Evolutionary conservation across 441 rosid species (phyloP), one percentile per base, ranked within the genome.

Genomic region (Hura crepitans): DNA sequence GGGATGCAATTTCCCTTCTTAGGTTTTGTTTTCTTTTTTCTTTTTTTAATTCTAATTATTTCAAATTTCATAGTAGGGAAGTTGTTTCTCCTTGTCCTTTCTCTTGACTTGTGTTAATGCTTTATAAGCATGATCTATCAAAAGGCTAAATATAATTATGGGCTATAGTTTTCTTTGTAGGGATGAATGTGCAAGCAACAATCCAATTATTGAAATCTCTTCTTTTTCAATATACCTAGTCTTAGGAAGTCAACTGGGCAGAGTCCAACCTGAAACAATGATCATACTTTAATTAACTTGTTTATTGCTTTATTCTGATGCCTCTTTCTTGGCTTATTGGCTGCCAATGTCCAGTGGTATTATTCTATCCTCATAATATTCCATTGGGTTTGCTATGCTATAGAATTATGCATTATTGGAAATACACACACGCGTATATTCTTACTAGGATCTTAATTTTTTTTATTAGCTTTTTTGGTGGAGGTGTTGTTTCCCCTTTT

Each of bases 391-490:
- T 54, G 50, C 27, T 53, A 28, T 68, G 64, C 43, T 17, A 9
- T 12, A 45, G 18, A 46, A 25, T 69, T 15, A 27, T 22, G 20
- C 58, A 49, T 49, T 65, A 65, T 49, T 47, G 25, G 17, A 10
- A 6, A 31, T 47, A 65, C 23, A 6, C 3, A 39, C 12, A 50
- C n/a, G 4, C 3, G 3, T 35, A 35, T 35, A 28, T 22, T 73
- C 39, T 33, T 8, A 37, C 11, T 37, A 50, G 15, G 65, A 73
- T 73, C 60, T 50, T 18, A 42, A 27, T 37, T 45, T 50, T 47
- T 4, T 13, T 25, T 6, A 1, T 22, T 69, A n/a, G 18, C 31
- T 2, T 65, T 65, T 47, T 71, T 43, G 23, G 43, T 22, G 58
- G 62, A 25, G 33, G 54, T 55, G 62, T 8, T 42, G n/a, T 20